phyloP scores from a whole-genome alignment of 129 eudicot species.

The Lactuca sativa region DNA sequence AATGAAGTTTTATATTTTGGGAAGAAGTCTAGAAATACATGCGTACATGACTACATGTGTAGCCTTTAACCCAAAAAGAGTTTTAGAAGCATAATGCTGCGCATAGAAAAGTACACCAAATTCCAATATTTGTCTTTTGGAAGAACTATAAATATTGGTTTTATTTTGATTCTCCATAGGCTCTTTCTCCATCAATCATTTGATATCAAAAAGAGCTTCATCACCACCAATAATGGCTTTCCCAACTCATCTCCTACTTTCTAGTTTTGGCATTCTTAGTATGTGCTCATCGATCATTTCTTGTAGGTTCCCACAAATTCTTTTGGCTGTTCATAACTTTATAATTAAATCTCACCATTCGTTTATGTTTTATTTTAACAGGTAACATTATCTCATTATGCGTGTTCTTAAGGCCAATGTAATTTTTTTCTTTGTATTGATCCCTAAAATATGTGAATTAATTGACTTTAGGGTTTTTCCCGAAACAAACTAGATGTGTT shows the following conservation, averaged over 20 bases:
- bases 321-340: neutral
- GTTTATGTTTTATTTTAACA: constrained; percentile 17
- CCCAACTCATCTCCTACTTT: constrained; percentile 28
- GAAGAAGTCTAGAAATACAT: too few relatives aligned
- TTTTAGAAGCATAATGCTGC: constrained; percentile 18
- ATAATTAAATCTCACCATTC: neutral
- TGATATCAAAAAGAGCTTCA: constrained; percentile 29
- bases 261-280: constrained; percentile 59
- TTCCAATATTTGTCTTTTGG: constrained; percentile 17
- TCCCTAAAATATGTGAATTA: too few relatives aligned
- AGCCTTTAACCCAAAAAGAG: constrained; percentile 1
- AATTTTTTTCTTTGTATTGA: neutral
- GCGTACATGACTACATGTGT: too few relatives aligned
- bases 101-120: constrained; percentile 19
- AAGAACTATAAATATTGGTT: constrained; percentile 28
- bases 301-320: neutral
- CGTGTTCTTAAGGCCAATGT: constrained; percentile 68
- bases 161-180: constrained; percentile 20
- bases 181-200: constrained; percentile 19
- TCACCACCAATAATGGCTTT: constrained; percentile 50
- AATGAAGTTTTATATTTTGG: too few relatives aligned
- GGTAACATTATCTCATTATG: constrained; percentile 61
- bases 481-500: neutral
- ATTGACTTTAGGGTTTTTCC: too few relatives aligned
- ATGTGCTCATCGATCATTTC: neutral